Evolutionary conservation across 2,329 filamentous ascomycete genomes (phyloP), one percentile per base, ranked within the genome.

Genomic region (Cyphellophora attinorum): DNA sequence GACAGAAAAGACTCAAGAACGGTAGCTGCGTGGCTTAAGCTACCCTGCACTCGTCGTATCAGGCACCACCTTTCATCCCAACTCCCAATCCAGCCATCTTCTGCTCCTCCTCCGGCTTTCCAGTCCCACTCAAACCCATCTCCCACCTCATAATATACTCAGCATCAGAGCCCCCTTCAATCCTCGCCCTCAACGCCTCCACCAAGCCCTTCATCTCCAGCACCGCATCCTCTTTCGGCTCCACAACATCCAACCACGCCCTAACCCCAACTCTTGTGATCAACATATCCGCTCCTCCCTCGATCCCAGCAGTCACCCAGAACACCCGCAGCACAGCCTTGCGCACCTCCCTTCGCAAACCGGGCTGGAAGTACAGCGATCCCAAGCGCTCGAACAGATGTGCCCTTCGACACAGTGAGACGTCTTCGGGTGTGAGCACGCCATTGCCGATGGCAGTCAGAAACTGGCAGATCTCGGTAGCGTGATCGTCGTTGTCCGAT

Each of bases 361-460:
- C 78, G 0, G 80, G 74, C 28, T 81, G 83, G 19, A 67, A 67
- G 34, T 79, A 85, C 14, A 85, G 60, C 1, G 75, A 73, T 29
- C 91, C 65, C 2, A 91, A 56, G 42, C 82, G 77, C 56, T 93
- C 84, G 48, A 93, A 83, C 37, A 85, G 74, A 37, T 68, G 67
- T 23, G 67, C 65, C n/a, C 64, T 65, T 19, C 74, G 63, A 46
- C 65, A 68, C 11, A 67, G 53, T 14, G 67, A 59, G 54, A 68
- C 54, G 37, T 68, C 65, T 56, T 29, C 11, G 17, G 32, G 62
- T 23, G 19, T 46, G 31, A 41, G 42, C 5, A 47, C 31, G 6
- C 41, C 40, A 3, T 23, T 13, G 23, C 34, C 33, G 11, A 47
- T 34, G 5, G 40, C 29, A n/a, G 39, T 33, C 13, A 54, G 56